Percentiles rank a stretch among this genome's conserved stretches.
These are phyloP conservation scores for Xylaria sp. DNA, from an alignment of 2,329 filamentous ascomycete genomes.

Conservation along the genomic window DNA sequence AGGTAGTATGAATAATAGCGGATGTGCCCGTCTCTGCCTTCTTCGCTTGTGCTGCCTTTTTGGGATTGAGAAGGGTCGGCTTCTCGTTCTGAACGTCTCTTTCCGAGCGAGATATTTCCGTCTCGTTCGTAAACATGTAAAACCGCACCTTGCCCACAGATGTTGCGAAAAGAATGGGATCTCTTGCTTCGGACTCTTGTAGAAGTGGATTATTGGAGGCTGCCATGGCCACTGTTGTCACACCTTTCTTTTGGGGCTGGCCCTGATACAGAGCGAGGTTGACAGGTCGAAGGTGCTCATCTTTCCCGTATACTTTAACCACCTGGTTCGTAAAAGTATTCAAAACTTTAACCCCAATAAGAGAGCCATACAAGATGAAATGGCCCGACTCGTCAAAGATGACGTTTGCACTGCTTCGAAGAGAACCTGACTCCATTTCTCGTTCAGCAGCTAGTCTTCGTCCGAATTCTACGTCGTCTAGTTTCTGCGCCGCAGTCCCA, in stretches of 20 bases:
- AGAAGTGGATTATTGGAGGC: conserved; percentile 93
- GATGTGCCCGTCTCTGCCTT: conserved; percentile 78
- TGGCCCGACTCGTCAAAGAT: conserved; percentile 96
- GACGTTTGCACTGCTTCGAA: conserved; percentile 81
- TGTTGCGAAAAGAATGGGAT: conserved; percentile 88
- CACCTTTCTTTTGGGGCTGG: conserved; percentile 90
- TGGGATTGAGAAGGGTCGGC: conserved; percentile 72
- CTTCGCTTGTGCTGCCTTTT: conserved; percentile 68
- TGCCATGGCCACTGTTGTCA: conserved; percentile 97
- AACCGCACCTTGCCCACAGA: conserved; percentile 90
- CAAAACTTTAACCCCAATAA: conserved; percentile 92
- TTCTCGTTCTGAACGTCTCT: conserved; percentile 97
- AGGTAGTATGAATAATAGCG: conserved; percentile 89
- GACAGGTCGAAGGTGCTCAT: conserved; percentile 86
- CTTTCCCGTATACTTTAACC: conserved; percentile 88
- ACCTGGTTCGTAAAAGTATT: conserved; percentile 96
- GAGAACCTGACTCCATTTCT: conserved; percentile 78
- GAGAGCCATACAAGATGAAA: conserved; percentile 93
- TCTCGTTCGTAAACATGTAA: conserved; percentile 97
- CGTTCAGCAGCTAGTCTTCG: conserved; percentile 86
- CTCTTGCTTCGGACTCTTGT: conserved; percentile 88
- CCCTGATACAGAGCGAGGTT: conserved; percentile 93
- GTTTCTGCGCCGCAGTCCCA: conserved; percentile 81
- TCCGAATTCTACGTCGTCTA: conserved; percentile 93
- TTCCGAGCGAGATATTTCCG: conserved; percentile 81